Conservation (phyloP, 1,139 yeast genomes). For the Geotrichum phurueaensis region DNA sequence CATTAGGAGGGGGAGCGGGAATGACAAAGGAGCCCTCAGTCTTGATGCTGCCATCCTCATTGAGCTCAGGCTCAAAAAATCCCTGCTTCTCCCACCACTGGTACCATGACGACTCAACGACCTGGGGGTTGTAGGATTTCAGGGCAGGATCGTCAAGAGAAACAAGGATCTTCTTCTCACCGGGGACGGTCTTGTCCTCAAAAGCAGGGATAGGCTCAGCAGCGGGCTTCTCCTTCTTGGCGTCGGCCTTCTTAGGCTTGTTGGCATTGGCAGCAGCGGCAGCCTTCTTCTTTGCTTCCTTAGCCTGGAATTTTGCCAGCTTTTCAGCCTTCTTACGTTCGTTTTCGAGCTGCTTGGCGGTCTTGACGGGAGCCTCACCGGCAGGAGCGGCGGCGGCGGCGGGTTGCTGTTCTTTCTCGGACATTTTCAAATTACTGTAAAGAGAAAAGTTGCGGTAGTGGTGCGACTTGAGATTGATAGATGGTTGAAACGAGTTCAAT, state of each 20-base stretch:
- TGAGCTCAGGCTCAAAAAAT: slow-evolving; percentile 79
- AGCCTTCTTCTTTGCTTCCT: slow-evolving; percentile 68
- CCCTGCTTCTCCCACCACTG: slow-evolving; percentile 94
- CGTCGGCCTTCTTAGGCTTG: slow-evolving; percentile 34
- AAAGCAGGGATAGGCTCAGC: slow-evolving; percentile 75
- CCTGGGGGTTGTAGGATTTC: slow-evolving; percentile 87
- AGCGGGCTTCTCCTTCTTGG: slow-evolving; percentile 60
- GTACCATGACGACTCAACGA: slow-evolving; percentile 97
- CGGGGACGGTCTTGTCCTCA: slow-evolving; percentile 74
- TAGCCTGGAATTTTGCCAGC: slow-evolving; percentile 88
- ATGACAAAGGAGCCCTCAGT: slow-evolving; percentile 82
- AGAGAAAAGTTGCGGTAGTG: neutral
- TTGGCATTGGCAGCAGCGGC: slow-evolving; percentile 39
- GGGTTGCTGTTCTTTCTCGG: slow-evolving; percentile 19
- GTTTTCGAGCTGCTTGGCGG: slow-evolving; percentile 58
- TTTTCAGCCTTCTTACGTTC: slow-evolving; percentile 97
- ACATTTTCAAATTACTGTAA: slow-evolving; percentile 18
- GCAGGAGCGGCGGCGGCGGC: slow-evolving; percentile 18
- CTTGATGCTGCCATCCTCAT: slow-evolving; percentile 64
- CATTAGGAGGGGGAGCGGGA: slow-evolving; percentile 98
- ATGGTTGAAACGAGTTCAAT: slow-evolving; percentile 6
- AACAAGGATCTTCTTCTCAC: slow-evolving; percentile 82
- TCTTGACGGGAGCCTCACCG: slow-evolving; percentile 30
- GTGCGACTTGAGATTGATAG: neutral
- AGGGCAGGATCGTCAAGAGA: slow-evolving; percentile 87